Evolutionary conservation across 331 rosid species (phyloP).

Genomic region (Acacia pycnantha): DNA sequence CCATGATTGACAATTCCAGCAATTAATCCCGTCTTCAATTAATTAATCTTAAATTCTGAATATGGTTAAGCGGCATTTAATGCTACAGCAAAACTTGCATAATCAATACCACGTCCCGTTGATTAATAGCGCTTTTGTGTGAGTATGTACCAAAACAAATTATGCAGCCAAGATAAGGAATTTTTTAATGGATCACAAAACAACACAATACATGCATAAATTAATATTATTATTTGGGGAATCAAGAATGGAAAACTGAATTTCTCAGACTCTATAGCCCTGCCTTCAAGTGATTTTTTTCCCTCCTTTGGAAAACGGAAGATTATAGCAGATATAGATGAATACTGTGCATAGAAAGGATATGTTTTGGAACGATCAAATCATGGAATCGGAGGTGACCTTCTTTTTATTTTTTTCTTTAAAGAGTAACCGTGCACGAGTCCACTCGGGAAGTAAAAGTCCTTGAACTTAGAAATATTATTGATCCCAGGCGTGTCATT

Average conservation of each 20-base stretch:
- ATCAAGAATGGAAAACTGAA: neutral
- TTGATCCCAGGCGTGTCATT: conserved; percentile 37
- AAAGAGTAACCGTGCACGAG: conserved; percentile 8
- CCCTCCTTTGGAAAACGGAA: neutral
- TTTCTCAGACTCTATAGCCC: neutral
- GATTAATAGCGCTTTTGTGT: neutral
- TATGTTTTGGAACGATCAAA: neutral
- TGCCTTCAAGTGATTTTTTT: neutral
- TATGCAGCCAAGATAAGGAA: neutral
- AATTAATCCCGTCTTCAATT: neutral
- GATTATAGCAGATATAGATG: neutral
- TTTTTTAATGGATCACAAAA: neutral
- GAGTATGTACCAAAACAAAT: neutral
- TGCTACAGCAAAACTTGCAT: neutral
- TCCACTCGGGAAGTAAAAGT: conserved; percentile 29
- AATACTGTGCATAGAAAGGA: neutral
- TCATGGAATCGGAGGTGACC: neutral
- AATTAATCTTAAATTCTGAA: neutral
- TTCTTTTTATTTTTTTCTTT: neutral
- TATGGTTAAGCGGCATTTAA: neutral
- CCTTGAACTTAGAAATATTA: conserved; percentile 32
- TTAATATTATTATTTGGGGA: too few relatives aligned
- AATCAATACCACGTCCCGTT: neutral
- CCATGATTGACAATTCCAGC: conserved; percentile 1
- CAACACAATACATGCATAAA: neutral